phyloP scores from a whole-genome alignment of 768 basidiomycete genomes.

The Mycena sanguinolenta region DNA sequence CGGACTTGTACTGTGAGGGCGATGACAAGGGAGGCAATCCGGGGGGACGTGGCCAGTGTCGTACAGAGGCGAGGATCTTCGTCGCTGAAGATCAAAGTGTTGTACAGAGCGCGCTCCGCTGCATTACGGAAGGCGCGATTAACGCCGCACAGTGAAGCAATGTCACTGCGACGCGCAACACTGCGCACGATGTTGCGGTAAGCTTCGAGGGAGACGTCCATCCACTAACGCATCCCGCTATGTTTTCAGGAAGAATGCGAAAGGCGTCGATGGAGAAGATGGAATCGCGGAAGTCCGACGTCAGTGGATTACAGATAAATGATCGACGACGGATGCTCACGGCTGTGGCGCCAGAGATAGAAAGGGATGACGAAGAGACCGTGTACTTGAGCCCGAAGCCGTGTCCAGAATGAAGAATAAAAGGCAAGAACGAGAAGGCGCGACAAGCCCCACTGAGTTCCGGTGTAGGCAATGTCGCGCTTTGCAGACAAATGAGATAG shows the following conservation, averaged over 20 bases:
- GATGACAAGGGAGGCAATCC: constrained; percentile 66
- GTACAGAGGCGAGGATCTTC: constrained; percentile 57
- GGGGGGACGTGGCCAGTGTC: constrained; percentile 59
- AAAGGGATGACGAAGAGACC: background rate
- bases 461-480: background rate
- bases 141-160: constrained; percentile 70
- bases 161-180: constrained; percentile 65
- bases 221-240: constrained; percentile 42
- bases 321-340: background rate
- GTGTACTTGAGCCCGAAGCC: background rate
- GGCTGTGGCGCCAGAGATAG: background rate
- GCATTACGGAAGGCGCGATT: constrained; percentile 66
- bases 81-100: constrained; percentile 64
- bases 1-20: constrained; percentile 64
- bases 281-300: background rate
- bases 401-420: background rate
- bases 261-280: background rate
- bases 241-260: background rate
- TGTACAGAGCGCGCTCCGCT: constrained; percentile 73
- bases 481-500: background rate
- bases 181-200: constrained; percentile 69
- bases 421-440: background rate
- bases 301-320: background rate
- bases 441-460: background rate
- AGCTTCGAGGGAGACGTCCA: constrained; percentile 73